phyloP scores from a whole-genome alignment of 768 basidiomycete species.

The Hypsizygus marmoreus region DNA sequence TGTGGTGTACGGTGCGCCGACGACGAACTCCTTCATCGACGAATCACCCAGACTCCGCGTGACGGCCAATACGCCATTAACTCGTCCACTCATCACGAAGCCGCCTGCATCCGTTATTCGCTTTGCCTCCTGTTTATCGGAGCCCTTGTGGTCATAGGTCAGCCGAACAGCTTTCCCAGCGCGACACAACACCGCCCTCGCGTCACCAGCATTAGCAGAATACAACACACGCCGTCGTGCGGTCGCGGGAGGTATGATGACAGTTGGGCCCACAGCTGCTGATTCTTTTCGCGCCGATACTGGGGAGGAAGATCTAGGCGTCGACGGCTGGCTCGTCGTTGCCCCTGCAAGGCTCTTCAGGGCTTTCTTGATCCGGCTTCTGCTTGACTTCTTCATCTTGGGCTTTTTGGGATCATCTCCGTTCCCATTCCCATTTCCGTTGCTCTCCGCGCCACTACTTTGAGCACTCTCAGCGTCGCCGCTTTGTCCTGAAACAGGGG shows the following conservation, averaged over 20 bases:
- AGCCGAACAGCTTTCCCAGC: conserved; percentile 87
- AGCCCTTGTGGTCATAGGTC: conserved; percentile 99
- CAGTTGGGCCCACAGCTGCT: conserved; percentile 29
- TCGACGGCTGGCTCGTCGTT: conserved; percentile 36
- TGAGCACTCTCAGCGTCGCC: conserved; percentile 39
- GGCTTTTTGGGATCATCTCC: conserved; percentile 26
- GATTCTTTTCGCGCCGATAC: conserved; percentile 26
- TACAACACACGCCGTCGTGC: conserved; percentile 85
- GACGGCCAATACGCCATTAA: conserved; percentile 96
- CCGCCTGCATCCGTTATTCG: conserved; percentile 97
- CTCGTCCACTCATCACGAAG: conserved; percentile 97
- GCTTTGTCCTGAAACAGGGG: conserved; percentile 34
- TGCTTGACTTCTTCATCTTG: conserved; percentile 42
- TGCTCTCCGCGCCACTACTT: conserved; percentile 47
- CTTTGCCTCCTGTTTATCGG: conserved; percentile 96
- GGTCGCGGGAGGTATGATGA: conserved; percentile 47
- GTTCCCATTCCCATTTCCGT: conserved; percentile 32
- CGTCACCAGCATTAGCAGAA: conserved; percentile 96
- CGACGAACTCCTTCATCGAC: conserved; percentile 99
- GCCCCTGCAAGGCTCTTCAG: conserved; percentile 50
- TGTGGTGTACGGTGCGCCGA: conserved; percentile 98
- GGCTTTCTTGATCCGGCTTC: conserved; percentile 56
- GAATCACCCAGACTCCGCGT: conserved; percentile 95
- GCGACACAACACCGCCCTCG: conserved; percentile 90
- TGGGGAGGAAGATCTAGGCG: conserved; percentile 39